A percentile compares a stretch with the other conserved stretches of the same genome.
Evolutionary conservation across 2,329 filamentous ascomycete species (phyloP).

Genomic region (Aquanectria penicillioides): DNA sequence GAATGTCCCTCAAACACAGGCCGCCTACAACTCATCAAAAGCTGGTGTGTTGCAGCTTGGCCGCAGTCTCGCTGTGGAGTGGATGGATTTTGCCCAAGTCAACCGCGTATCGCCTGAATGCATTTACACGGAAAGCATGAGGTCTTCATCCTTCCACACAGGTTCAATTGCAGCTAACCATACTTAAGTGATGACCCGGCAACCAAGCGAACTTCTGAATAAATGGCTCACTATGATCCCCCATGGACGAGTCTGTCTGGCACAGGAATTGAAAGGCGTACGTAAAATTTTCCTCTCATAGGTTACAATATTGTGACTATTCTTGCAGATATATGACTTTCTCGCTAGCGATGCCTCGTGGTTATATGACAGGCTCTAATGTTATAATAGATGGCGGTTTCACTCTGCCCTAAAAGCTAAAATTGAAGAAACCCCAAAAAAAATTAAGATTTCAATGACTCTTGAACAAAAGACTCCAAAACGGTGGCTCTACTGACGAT

Average conservation of each 20-base stretch:
- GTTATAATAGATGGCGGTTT: constrained; percentile 36
- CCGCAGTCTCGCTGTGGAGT: constrained; percentile 76
- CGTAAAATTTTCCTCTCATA: background rate
- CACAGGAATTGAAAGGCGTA: constrained; percentile 13
- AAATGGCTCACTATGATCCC: constrained; percentile 21
- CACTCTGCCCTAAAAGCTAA: constrained; percentile 15
- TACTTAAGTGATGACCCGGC: constrained; percentile 6
- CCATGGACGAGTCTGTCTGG: constrained; percentile 4
- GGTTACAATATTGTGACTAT: background rate
- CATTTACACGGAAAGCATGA: constrained; percentile 13
- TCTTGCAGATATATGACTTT: constrained; percentile 42
- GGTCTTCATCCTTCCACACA: too few relatives aligned
- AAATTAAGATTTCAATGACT: too few relatives aligned
- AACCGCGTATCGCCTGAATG: constrained; percentile 74
- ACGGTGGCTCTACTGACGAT: too few relatives aligned
- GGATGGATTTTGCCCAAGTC: constrained; percentile 74
- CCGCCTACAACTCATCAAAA: constrained; percentile 54
- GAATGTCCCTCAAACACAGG: constrained; percentile 44
- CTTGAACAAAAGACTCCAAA: too few relatives aligned
- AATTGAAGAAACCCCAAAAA: too few relatives aligned
- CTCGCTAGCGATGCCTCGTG: constrained; percentile 50
- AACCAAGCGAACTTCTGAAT: constrained; percentile 12
- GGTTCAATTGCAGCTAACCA: too few relatives aligned
- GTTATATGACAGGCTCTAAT: constrained; percentile 50
- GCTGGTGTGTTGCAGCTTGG: constrained; percentile 55